Conservation (phyloP, 441 rosid genomes). For the Gossypium aridum region DNA sequence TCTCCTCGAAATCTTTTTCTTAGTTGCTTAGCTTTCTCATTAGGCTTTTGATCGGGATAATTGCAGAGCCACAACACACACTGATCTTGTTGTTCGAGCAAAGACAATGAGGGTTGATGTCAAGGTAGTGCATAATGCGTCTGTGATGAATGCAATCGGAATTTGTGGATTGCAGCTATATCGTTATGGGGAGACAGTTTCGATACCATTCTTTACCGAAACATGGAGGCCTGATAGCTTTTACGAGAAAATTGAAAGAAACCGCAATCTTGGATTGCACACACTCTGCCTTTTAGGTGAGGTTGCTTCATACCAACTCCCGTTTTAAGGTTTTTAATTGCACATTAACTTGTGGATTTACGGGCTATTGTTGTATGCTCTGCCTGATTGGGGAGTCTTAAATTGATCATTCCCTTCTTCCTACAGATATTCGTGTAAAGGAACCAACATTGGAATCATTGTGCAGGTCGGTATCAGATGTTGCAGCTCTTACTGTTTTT, state of each 20-base stretch:
- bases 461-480: conserved; percentile 41
- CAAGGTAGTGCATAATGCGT: conserved; percentile 83
- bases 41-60: conserved; percentile 12
- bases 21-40: not conserved
- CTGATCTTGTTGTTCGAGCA: conserved; percentile 89
- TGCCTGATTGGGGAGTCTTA: not conserved
- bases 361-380: not conserved
- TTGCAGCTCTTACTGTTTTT: not conserved
- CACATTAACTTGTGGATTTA: not conserved
- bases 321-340: not conserved
- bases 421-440: conserved; percentile 83
- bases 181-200: conserved; percentile 88
- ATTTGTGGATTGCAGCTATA: conserved; percentile 88
- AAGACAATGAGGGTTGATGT: conserved; percentile 61
- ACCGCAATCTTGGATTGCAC: conserved; percentile 67
- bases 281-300: conserved; percentile 84
- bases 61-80: conserved; percentile 51
- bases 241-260: conserved; percentile 68
- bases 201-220: conserved; percentile 81
- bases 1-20: not conserved
- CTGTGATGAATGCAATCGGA: conserved; percentile 92
- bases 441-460: conserved; percentile 90
- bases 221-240: conserved; percentile 94
- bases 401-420: conserved; percentile 1
- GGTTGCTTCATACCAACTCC: not conserved